Evolutionary conservation across 306 rosid genomes (phyloP), one percentile per base, ranked within the genome.

Genomic region (Glycyrrhiza uralensis): DNA sequence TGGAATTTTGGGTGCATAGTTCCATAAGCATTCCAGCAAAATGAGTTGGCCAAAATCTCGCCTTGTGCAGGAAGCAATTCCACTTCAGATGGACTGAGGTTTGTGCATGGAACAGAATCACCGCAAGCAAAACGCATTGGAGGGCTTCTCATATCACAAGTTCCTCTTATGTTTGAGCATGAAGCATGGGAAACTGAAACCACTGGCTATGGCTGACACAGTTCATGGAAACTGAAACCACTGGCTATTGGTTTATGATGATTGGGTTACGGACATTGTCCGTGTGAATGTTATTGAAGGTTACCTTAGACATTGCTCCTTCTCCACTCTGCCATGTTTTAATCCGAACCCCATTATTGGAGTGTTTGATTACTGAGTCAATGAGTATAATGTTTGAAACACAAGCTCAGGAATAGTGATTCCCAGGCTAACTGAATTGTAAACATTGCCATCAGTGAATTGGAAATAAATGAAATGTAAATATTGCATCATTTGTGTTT

Each of bases 311-410:
- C 63, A 85, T 87, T 12, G 83, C 26, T 26, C 89, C 89, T 68
- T 33, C 61, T n/a, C 89, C 89, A 30, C 89, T 87, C 24, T 85
- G 89, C 89, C 89, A 85, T 69, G 89, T 85, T 56, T 85, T 85
- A 58, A 85, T 82, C 71, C 89, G 57, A 47, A 85, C 83, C 4
- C 89, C 89, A 32, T 85, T 82, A 52, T 82, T 85, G 0, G 89
- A 85, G 4, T 68, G 79, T 59, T 51, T 82, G 64, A 85, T 79
- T 12, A 85, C 36, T 12, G 87, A 79, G 20, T 82, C 80, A 4
- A 36, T 72, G 6, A 85, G 87, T 17, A 77, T 85, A 18, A 85
- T 73, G 67, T 82, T 85, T 0, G 78, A 67, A 23, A 82, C 89
- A 35, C 89, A 85, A 2, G 89, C 89, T 44, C 57, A 46, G 0